Percentiles rank a stretch among this genome's conserved stretches.
Evolutionary conservation across 1,284 basidiomycete genomes (phyloP).

Genomic region (Moesziomyces aphidis): DNA sequence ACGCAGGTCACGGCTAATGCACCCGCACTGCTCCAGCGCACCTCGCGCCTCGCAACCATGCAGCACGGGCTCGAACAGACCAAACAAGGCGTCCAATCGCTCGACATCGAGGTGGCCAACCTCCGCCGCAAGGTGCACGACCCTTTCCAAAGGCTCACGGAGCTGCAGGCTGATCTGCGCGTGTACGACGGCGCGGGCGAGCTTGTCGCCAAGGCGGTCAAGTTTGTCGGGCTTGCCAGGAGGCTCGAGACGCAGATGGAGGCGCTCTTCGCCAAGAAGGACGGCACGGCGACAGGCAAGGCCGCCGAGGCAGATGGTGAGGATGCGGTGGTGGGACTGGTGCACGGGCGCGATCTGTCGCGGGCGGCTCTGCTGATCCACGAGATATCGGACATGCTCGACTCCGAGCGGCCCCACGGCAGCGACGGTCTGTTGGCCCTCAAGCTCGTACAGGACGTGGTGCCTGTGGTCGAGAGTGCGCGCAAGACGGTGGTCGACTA

Average conservation of each 20-base stretch:
- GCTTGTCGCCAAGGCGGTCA: slow-evolving; percentile 21
- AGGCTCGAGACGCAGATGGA: slow-evolving; percentile 53
- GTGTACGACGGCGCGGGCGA: slow-evolving; percentile 23
- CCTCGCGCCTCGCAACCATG: slow-evolving; percentile 15
- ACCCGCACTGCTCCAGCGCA: slow-evolving; percentile 16
- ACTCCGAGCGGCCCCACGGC: background rate
- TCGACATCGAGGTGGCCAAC: slow-evolving; percentile 22
- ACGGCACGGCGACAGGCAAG: background rate
- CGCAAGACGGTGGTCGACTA: slow-evolving; percentile 43
- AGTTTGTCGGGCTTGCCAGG: slow-evolving; percentile 36
- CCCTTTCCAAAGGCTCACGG: slow-evolving; percentile 18
- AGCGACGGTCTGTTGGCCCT: slow-evolving; percentile 59
- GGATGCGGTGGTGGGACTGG: slow-evolving; percentile 45
- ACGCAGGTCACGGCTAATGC: slow-evolving; percentile 35
- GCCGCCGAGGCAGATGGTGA: slow-evolving; percentile 10
- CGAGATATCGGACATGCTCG: slow-evolving; percentile 29
- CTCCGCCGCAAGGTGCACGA: slow-evolving; percentile 23
- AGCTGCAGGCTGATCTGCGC: slow-evolving; percentile 18
- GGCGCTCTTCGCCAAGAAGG: slow-evolving; percentile 22
- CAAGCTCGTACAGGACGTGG: slow-evolving; percentile 31
- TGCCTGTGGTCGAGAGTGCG: slow-evolving; percentile 41
- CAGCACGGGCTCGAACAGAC: slow-evolving; percentile 12
- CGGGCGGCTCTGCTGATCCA: slow-evolving; percentile 46
- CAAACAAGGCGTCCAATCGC: slow-evolving; percentile 5
- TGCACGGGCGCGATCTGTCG: slow-evolving; percentile 46